Conservation (phyloP, 2,329 filamentous ascomycete genomes). For the Didymella segeticola region DNA sequence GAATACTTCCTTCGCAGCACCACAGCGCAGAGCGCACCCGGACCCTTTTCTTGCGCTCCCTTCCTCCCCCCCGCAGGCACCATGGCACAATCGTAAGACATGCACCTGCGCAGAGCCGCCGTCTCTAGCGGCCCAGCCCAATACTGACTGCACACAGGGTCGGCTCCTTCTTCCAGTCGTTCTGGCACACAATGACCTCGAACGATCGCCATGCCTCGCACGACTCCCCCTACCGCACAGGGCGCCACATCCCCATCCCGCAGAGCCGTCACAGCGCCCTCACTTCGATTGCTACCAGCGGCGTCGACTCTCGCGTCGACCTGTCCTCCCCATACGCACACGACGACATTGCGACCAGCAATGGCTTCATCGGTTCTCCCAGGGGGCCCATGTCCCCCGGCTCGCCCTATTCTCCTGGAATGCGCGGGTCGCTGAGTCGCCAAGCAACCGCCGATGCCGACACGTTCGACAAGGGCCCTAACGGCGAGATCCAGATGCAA, state of each 20-base stretch:
- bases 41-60: conserved; percentile 9
- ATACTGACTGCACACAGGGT: conserved; percentile 43
- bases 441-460: conserved; percentile 62
- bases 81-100: conserved; percentile 47
- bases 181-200: conserved; percentile 87
- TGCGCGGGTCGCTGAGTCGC: conserved; percentile 78
- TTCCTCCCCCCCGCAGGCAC: conserved; percentile 14
- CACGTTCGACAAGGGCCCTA: conserved; percentile 68
- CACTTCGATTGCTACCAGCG: conserved; percentile 84
- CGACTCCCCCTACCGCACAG: conserved; percentile 91
- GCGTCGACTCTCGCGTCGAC: conserved; percentile 86
- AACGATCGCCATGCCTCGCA: conserved; percentile 85
- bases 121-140: conserved; percentile 6
- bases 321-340: conserved; percentile 80
- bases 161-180: conserved; percentile 73
- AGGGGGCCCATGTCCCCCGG: conserved; percentile 63
- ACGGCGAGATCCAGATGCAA: conserved; percentile 93
- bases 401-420: conserved; percentile 86
- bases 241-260: conserved; percentile 85
- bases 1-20: conserved; percentile 1
- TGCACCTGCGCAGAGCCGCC: conserved; percentile 1
- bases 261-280: conserved; percentile 82
- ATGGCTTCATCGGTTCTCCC: conserved; percentile 67
- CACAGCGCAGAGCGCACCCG: conserved; percentile 20
- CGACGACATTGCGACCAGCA: conserved; percentile 64